Conservation (phyloP, 148 eudicot genomes). For the Gaultheria prostrata region DNA sequence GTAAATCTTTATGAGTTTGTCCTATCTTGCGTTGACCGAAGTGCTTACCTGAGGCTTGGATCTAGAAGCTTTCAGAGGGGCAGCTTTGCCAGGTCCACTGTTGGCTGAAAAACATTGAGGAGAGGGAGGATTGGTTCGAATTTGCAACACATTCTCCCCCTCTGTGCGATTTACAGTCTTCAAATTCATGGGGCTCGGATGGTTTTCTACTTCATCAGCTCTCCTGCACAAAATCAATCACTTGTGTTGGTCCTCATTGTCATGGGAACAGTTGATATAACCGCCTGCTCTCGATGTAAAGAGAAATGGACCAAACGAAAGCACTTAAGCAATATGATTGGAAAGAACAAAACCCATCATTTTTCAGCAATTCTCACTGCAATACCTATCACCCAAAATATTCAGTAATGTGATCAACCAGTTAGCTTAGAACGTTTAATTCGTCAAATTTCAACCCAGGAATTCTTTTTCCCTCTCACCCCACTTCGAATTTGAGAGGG, state of each 20-base stretch:
- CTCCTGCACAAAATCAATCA: slow-evolving; percentile 39
- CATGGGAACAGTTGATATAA: not conserved
- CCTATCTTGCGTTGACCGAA: no score
- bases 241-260: not conserved
- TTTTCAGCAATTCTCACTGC: not conserved
- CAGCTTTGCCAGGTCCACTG: slow-evolving; percentile 35
- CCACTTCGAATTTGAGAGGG: not conserved
- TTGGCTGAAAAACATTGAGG: slow-evolving; percentile 86
- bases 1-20: no score
- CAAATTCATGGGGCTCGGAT: slow-evolving; percentile 52
- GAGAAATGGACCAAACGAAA: not conserved
- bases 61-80: slow-evolving; percentile 54
- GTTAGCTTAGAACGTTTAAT: not conserved
- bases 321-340: not conserved
- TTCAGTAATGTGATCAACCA: not conserved
- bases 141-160: slow-evolving; percentile 31
- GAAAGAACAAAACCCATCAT: not conserved
- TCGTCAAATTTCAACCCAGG: not conserved
- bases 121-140: slow-evolving; percentile 79
- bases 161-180: slow-evolving; percentile 40
- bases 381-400: no score
- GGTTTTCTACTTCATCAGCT: slow-evolving; percentile 63
- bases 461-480: not conserved
- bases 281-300: not conserved
- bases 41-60: slow-evolving; percentile 57